Base-by-base conservation (phyloP, 192 early-diverging fungal genomes). In the Backusella sp. region DNA sequence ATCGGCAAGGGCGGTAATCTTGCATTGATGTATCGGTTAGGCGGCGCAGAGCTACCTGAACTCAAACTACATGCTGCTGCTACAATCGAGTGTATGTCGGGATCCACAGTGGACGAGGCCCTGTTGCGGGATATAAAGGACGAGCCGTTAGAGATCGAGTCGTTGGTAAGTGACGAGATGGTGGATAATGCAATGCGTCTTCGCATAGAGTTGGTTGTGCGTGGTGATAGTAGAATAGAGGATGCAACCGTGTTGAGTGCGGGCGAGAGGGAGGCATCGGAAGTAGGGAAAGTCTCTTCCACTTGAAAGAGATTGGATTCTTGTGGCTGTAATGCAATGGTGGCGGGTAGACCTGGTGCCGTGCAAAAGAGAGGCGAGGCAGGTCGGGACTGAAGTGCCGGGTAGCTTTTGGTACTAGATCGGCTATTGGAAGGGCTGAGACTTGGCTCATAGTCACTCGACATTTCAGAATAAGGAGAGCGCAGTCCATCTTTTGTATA, bases 191-290 rank as follows among this genome's bases (percentile, higher is more conserved):
- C 76, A 44, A 77, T 72, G 11, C 70, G 49, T 12, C 59, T 15
- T 42, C 76, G 69, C 26, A 35, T 71, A 11, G 35, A 32, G 37
- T 36, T 21, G 62, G 34, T 71, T 30, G 75, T 74, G 59, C n/a
- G 68, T 0, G 77, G 79, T 3, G 79, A 80, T 3, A 76, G 19
- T 32, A 80, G 36, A 26, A 56, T 68, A 39, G 79, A 80, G 8
- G 79, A 80, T 1, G 79, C 79, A 3, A 80, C 41, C 3, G 79
- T 80, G 4, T 76, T 56, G 52, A 68, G 73, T 52, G 46, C 72
- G 0, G 66, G 79, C 0, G 77, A 78, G 26, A 68, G 73, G 6
- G 76, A 34, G 9, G 67, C 49, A 62, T 62, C 56, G 4, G 35
- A 53, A 1, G 52, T 56, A 11, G 30, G 6, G 34, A 72, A 76